phyloP scores from a whole-genome alignment of 2,329 filamentous ascomycete species.

The Alternaria dauci region DNA sequence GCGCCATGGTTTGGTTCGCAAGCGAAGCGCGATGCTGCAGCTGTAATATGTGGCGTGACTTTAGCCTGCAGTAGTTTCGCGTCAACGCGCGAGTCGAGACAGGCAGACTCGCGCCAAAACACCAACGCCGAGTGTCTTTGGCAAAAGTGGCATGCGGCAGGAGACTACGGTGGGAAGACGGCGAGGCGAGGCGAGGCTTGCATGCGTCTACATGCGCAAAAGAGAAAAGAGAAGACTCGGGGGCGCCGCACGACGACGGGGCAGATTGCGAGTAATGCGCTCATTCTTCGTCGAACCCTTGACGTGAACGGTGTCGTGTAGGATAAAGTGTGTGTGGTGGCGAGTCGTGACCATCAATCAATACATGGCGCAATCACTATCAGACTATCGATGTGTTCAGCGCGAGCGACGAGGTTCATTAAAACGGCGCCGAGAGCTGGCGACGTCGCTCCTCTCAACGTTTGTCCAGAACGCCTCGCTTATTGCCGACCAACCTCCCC shows the following conservation, averaged over 20 bases:
- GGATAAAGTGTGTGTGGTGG: conserved; percentile 5
- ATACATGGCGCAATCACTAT: conserved; percentile 16
- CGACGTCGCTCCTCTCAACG: conserved; percentile 7
- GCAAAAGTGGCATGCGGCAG: not conserved
- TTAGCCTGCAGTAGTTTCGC: conserved; percentile 22
- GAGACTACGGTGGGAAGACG: conserved; percentile 4
- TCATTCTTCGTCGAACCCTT: not conserved
- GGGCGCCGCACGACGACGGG: not conserved
- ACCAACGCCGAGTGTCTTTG: conserved; percentile 3
- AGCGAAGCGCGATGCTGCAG: conserved; percentile 15
- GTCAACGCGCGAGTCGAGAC: conserved; percentile 13
- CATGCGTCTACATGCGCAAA: conserved; percentile 5
- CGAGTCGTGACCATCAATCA: conserved; percentile 15
- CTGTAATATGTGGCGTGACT: conserved; percentile 10
- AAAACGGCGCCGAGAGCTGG: not conserved
- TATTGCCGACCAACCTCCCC: not conserved
- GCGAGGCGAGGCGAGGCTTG: not conserved
- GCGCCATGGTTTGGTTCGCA: conserved; percentile 15
- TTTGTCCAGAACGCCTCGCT: not conserved
- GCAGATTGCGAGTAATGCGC: conserved; percentile 13
- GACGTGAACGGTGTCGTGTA: conserved; percentile 2
- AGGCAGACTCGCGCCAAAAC: conserved; percentile 5
- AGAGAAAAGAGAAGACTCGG: not conserved
- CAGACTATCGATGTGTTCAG: conserved; percentile 1
- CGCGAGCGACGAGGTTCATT: not conserved